Evolutionary conservation across 75 land plant species (phyloP), one percentile per base, ranked within the genome.

Genomic region (Cunninghamia lanceolata): DNA sequence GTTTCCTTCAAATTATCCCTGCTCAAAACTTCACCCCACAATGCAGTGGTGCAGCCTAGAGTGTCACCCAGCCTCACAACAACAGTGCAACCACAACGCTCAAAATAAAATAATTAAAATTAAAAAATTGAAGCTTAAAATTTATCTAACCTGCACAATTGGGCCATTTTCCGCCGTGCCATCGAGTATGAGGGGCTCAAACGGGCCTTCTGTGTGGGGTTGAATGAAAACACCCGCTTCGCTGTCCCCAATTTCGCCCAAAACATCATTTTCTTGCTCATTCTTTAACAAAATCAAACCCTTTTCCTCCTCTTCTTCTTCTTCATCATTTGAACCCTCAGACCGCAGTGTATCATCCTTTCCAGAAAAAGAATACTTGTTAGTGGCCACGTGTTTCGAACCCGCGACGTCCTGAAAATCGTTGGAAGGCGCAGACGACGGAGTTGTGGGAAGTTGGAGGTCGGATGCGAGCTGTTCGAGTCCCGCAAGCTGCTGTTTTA

Each of bases 101-200:
- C 53, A 50, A 50, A 50, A 50, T 50, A 13, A 50, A 50, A 1
- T 50, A 50, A 50, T 50, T 50, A 13, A 50, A 25, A 47, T 83
- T 15, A 43, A 53, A 21, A 83, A 43, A 79, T 80, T 38, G n/a
- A 59, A 85, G 30, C 28, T 63, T 56, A 25, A 30, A 78, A 85
- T 32, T 34, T 47, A 25, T 25, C 16, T 50, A 36, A 91, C 93
- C 95, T 94, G 94, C 56, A 95, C 88, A 42, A 93, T 66, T 7
- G 88, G 83, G 82, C 52, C 63, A 63, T 42, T 52, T 83, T 90
- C 89, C n/a, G 82, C 89, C 15, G 85, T 89, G 30, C 86, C 86
- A 66, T 89, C 90, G 86, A 96, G 88, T 4, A 96, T 86, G 47
- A 96, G 86, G 5, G 98, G 94, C 86, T 91, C 96, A 84, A 87